Evolutionary conservation across 1,284 basidiomycete genomes (phyloP).

Genomic region (Puccinia polysora): DNA sequence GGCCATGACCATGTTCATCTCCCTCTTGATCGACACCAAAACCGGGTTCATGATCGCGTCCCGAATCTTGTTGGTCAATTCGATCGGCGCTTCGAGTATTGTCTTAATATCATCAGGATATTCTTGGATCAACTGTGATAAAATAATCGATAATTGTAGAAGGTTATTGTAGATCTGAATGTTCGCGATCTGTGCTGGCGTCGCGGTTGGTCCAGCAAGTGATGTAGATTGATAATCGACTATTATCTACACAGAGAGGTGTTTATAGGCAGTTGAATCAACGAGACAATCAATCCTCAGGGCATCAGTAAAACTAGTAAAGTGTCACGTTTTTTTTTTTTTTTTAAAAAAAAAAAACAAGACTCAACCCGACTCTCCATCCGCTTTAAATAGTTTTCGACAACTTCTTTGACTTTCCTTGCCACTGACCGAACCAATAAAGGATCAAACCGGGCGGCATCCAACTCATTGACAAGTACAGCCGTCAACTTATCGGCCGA

Average conservation of each 20-base stretch:
- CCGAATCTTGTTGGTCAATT: conserved; percentile 63
- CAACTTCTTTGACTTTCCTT: conserved; percentile 63
- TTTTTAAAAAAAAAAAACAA: too few relatives aligned
- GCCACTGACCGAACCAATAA: conserved; percentile 73
- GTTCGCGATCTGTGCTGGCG: conserved; percentile 70
- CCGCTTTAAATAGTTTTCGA: conserved; percentile 64
- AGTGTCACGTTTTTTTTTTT: too few relatives aligned
- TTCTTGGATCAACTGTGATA: conserved; percentile 66
- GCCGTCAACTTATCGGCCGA: conserved; percentile 65
- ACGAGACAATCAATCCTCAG: not conserved
- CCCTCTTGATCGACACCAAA: conserved; percentile 68
- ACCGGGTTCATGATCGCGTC: conserved; percentile 66
- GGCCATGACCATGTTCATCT: conserved; percentile 69
- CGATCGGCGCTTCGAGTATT: conserved; percentile 62
- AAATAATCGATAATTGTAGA: conserved; percentile 69
- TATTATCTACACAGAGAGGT: conserved; percentile 58
- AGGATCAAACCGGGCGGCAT: conserved; percentile 87
- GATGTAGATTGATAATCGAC: conserved; percentile 72
- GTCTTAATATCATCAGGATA: conserved; percentile 64
- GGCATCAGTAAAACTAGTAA: not conserved
- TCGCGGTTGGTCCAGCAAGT: conserved; percentile 69
- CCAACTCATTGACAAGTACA: conserved; percentile 78
- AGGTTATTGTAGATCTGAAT: conserved; percentile 70
- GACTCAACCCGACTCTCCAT: conserved; percentile 64
- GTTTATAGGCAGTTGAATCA: not conserved